Percentiles rank a stretch among this genome's conserved stretches.
Evolutionary conservation across 2,329 filamentous ascomycete genomes (phyloP).

Genomic region (Monosporascus sp.): DNA sequence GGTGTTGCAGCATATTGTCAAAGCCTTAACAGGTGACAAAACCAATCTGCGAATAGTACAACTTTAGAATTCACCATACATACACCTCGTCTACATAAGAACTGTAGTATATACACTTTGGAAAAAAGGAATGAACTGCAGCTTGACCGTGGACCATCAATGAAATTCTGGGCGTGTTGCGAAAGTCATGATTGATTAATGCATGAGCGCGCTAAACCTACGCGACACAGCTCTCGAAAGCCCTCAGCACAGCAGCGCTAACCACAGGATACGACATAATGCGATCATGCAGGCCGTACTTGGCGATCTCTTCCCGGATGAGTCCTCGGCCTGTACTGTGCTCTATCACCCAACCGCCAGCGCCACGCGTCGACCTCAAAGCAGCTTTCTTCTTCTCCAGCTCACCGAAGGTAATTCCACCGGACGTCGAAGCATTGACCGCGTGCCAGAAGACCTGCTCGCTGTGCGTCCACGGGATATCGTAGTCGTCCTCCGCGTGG

Average conservation of each 20-base stretch:
- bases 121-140: no score
- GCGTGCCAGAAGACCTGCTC: slow-evolving; percentile 49
- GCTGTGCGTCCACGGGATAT: slow-evolving; percentile 46
- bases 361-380: slow-evolving; percentile 35
- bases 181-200: no score
- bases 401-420: slow-evolving; percentile 35
- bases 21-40: no score
- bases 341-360: slow-evolving; percentile 45
- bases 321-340: slow-evolving; percentile 40
- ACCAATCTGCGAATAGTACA: no score
- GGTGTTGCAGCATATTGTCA: no score
- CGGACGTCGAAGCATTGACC: slow-evolving; percentile 39
- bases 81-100: no score
- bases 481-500: slow-evolving; percentile 47
- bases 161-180: no score
- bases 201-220: background rate
- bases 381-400: slow-evolving; percentile 38
- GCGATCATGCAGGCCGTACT: slow-evolving; percentile 51
- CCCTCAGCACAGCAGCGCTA: slow-evolving; percentile 43
- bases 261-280: slow-evolving; percentile 54
- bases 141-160: no score
- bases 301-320: slow-evolving; percentile 49
- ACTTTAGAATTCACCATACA: no score
- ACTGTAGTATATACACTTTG: no score
- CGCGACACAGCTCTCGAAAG: slow-evolving; percentile 26